Evolutionary conservation across 2,329 filamentous ascomycete genomes (phyloP), one percentile per base, ranked within the genome.

Genomic region (Lachnellula arida): DNA sequence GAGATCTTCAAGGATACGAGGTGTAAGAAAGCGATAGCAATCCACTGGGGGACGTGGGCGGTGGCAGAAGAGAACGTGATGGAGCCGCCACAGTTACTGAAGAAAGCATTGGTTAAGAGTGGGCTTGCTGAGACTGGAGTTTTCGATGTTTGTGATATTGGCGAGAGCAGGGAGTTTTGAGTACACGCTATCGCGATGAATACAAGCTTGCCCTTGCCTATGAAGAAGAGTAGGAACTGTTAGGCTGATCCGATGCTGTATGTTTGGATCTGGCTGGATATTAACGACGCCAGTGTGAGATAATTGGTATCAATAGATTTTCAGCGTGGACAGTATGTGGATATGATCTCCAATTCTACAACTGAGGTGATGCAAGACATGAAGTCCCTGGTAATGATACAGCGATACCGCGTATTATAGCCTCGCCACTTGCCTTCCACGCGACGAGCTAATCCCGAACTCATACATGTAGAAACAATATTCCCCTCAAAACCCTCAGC

Each of bases 21-120:
- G 63, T 96, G 91, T 75, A 77, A 80, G 65, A 76, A 75, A 19
- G 91, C 90, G 25, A 78, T 96, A 74, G 91, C 82, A 2, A 96
- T 96, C 65, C 92, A 96, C 69, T 96, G 91, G 91, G 91, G 91
- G 2, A 86, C 87, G 0, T 96, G 91, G 91, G 85, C 89, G 0
- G 39, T 63, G 63, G 96, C 92, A 0, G 79, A 84, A 60, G 92
- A 97, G 72, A 87, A 91, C 57, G 87, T 95, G 1, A 71, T 91
- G 53, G 91, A 96, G 74, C 92, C 92, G 50, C 90, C 91, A 1
- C 74, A 71, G 69, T 73, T 88, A 70, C 73, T 97, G 58, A 85
- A 78, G 70, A 78, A 88, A 69, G 91, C 91, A 2, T 72, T 96
- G 67, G 79, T 74, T 65, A 80, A 78, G 65, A 84, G 84, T 64